These are phyloP conservation scores for Alternaria arbusti DNA, from an alignment of 2,329 filamentous ascomycete species.

Conservation along the genomic window DNA sequence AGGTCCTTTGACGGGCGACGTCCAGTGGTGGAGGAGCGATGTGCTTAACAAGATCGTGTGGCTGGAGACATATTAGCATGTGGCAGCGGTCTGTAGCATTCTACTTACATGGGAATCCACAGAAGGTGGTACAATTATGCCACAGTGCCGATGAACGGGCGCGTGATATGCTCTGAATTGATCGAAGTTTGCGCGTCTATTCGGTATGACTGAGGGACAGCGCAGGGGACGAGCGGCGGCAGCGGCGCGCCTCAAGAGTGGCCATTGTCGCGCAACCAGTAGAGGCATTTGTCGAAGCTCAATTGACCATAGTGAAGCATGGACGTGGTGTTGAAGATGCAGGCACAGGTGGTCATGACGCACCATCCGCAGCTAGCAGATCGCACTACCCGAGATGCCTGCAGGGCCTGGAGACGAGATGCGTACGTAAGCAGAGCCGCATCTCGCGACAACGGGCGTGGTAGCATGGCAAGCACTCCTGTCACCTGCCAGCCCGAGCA, in stretches of 20 bases:
- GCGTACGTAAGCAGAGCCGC: conserved; percentile 16
- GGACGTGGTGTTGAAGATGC: conserved; percentile 5
- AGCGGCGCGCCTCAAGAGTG: conserved; percentile 25
- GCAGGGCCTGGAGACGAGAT: background rate
- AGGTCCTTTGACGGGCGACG: conserved; percentile 13
- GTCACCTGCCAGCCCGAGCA: conserved; percentile 21
- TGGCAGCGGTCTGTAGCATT: background rate
- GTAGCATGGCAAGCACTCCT: conserved; percentile 19
- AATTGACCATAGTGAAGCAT: conserved; percentile 28
- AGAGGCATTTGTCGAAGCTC: conserved; percentile 39
- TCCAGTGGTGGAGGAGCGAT: conserved; percentile 23
- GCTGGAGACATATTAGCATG: conserved; percentile 21
- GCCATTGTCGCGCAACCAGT: conserved; percentile 37
- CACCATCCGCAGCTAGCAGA: conserved; percentile 19
- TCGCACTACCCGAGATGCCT: background rate
- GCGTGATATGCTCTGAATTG: background rate
- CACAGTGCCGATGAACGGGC: conserved; percentile 19
- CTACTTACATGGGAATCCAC: conserved; percentile 27
- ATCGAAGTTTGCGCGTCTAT: background rate
- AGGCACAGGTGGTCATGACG: conserved; percentile 6
- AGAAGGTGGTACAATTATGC: conserved; percentile 37
- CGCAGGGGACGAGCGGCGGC: conserved; percentile 7
- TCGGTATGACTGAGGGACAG: background rate
- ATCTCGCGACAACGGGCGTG: conserved; percentile 16
- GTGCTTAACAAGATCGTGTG: conserved; percentile 29